Conservation (phyloP, 2,329 filamentous ascomycete genomes). For the Pseudogymnoascus destructans region DNA sequence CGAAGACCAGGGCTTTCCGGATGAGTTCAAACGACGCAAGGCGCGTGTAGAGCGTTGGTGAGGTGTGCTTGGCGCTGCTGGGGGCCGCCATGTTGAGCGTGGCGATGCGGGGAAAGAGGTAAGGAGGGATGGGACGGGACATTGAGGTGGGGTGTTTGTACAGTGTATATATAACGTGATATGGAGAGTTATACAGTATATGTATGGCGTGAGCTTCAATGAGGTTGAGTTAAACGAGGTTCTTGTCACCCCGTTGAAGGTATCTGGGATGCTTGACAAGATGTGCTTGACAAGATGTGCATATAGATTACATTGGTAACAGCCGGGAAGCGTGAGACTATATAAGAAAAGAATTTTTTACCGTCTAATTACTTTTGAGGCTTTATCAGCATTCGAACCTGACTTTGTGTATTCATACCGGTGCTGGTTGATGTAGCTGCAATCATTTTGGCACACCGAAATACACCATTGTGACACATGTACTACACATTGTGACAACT, state of each 20-base stretch:
- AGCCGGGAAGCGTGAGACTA: not conserved
- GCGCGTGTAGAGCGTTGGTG: not conserved
- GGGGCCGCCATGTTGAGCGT: not conserved
- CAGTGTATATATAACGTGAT: not conserved
- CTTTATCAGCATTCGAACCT: not conserved
- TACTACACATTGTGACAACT: conserved; percentile 1
- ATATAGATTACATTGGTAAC: not conserved
- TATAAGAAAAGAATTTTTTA: not conserved
- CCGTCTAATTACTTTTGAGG: not conserved
- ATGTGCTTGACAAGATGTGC: not conserved
- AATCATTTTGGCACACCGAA: not conserved
- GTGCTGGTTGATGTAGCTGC: not conserved
- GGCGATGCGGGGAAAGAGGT: not conserved
- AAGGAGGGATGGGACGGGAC: not conserved
- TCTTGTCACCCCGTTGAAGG: not conserved
- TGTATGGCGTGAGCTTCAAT: not conserved
- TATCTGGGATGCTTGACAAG: not conserved
- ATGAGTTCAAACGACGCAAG: not conserved
- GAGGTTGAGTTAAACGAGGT: not conserved
- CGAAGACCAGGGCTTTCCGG: not conserved
- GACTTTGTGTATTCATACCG: not conserved
- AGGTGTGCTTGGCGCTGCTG: not conserved
- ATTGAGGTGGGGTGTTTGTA: not conserved
- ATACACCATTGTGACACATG: not conserved
- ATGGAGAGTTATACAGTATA: not conserved